These are phyloP conservation scores for Bathelium albidoporum DNA, from an alignment of 495 filamentous ascomycete species.

Conservation along the genomic window DNA sequence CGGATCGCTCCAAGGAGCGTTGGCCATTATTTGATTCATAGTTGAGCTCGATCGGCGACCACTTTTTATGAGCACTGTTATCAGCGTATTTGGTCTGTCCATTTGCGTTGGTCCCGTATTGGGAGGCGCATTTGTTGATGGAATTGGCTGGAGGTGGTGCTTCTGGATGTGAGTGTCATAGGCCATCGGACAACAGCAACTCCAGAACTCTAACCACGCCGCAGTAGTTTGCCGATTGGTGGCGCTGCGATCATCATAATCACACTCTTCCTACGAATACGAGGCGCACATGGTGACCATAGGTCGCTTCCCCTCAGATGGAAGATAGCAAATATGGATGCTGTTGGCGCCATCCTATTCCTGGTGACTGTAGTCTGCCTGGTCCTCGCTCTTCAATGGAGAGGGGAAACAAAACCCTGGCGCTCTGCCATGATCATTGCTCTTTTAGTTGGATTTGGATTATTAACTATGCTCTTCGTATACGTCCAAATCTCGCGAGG, in stretches of 20 bases:
- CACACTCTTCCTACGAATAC: constrained; percentile 37
- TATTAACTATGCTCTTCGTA: constrained; percentile 40
- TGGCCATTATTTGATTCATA: constrained; percentile 24
- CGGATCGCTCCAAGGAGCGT: constrained; percentile 24
- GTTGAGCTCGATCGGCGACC: constrained; percentile 23
- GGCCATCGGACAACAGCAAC: constrained; percentile 26
- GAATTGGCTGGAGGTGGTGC: constrained; percentile 56
- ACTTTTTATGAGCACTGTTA: constrained; percentile 23
- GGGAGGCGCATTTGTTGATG: constrained; percentile 24
- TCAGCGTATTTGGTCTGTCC: constrained; percentile 26
- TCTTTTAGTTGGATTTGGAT: constrained; percentile 35
- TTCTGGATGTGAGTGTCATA: constrained; percentile 26
- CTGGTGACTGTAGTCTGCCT: constrained; percentile 45
- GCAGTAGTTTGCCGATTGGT: constrained; percentile 56
- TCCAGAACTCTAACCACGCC: constrained; percentile 64
- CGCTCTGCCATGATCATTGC: constrained; percentile 30
- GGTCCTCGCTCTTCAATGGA: constrained; percentile 57
- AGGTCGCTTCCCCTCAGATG: not conserved
- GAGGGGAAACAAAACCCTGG: constrained; percentile 47
- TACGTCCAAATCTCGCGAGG: constrained; percentile 31
- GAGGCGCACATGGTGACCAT: constrained; percentile 35
- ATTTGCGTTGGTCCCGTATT: constrained; percentile 24
- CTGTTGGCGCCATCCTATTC: constrained; percentile 41
- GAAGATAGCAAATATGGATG: constrained; percentile 36
- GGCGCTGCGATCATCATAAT: constrained; percentile 52